A percentile compares a stretch with the other conserved stretches of the same genome.
phyloP scores from a whole-genome alignment of 148 eudicot species.

The Beta vulgaris region DNA sequence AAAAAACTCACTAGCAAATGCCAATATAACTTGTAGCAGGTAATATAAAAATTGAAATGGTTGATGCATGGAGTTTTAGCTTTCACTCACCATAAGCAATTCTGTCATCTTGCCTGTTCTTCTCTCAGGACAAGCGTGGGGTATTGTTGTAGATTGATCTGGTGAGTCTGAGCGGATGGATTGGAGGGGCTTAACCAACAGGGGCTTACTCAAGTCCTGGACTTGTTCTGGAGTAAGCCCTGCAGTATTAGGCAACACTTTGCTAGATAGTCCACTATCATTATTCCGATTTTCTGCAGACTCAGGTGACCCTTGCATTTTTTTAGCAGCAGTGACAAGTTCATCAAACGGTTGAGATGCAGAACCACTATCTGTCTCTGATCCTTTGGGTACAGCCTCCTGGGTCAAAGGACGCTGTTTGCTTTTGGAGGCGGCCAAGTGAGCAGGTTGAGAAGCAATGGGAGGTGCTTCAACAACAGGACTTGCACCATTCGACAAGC shows the following conservation, averaged over 20 bases:
- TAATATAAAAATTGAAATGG: not conserved
- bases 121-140: conserved; percentile 35
- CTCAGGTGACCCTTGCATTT: conserved; percentile 27
- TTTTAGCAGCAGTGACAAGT: conserved; percentile 29
- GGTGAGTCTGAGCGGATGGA: conserved; percentile 33
- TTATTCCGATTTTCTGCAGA: conserved; percentile 29
- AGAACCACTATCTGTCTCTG: conserved; percentile 35
- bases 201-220: conserved; percentile 49
- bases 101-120: conserved; percentile 87
- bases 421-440: conserved; percentile 38
- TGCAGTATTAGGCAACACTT: conserved; percentile 26
- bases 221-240: conserved; percentile 31
- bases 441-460: conserved; percentile 42
- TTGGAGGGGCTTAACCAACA: conserved; percentile 54
- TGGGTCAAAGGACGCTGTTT: conserved; percentile 36
- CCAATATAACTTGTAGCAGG: not conserved
- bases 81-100: conserved; percentile 60
- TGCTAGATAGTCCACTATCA: conserved; percentile 27
- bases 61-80: not conserved
- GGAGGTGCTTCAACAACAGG: conserved; percentile 38
- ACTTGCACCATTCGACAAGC: conserved; percentile 41
- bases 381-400: conserved; percentile 13
- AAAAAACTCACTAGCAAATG: not conserved
- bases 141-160: conserved; percentile 31
- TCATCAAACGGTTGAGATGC: conserved; percentile 29